Evolutionary conservation across 352 stramenopile genomes (phyloP), one percentile per base, ranked within the genome.

Genomic region (Pythium utonaiense): DNA sequence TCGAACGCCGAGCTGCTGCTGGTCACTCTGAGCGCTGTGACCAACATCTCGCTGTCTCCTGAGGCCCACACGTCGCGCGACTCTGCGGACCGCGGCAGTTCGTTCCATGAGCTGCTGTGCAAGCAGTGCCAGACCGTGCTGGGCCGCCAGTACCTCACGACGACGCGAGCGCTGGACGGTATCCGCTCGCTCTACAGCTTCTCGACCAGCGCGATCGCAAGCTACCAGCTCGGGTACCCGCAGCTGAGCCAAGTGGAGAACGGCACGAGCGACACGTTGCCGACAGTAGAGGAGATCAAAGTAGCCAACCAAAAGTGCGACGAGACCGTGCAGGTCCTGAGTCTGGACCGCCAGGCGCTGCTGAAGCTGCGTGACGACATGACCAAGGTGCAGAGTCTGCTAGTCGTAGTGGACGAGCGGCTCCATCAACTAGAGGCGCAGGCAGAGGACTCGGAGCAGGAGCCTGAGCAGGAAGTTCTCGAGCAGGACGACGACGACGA

Each of bases 101-200:
- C 85, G 33, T 95, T 83, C 70, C 75, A 70, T 42, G 85, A 95
- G 31, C 52, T 95, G 16, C 67, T 93, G 17, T 95, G 85, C 64
- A 77, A 78, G 24, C 83, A 95, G 62, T 95, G 85, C 53, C 80
- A 93, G 53, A 83, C 79, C 0, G 80, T 95, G 21, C 66, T 95
- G 4, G 85, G 85, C 6, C 77, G 82, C 44, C 78, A 79, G 57
- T 93, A 95, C 67, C 63, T 90, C 47, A 89, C 86, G 25, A 95
- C 86, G 2, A 73, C 84, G 6, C 57, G 76, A 36, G 49, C 57
- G 24, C 54, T 95, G 22, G 85, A 95, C 55, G 68, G 60, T 13
- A 78, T 93, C 38, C 76, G 85, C 21, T 78, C 75, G 10, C 71
- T 89, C 7, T 92, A 81, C 52, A 92, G 78, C 41, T 90, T 95